These are phyloP conservation scores for Zygotorulaspora florentina DNA, from an alignment of 805 yeast genomes.

Conservation along the genomic window DNA sequence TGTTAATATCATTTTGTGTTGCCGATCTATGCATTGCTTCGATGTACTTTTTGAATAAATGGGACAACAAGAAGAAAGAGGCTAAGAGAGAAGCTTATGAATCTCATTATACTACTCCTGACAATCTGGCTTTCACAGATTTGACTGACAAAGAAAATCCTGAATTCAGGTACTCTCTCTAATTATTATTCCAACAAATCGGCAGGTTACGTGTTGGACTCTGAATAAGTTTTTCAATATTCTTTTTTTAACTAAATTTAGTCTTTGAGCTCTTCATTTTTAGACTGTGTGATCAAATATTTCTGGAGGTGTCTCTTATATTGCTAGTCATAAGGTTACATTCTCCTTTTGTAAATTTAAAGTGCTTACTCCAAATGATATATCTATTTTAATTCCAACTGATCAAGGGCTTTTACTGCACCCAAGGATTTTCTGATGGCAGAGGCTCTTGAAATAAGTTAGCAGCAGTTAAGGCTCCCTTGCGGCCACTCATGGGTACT, in stretches of 20 bases:
- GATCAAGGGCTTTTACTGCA: no score
- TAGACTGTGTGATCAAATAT: no score
- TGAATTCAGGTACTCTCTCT: not conserved
- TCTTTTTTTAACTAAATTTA: not conserved
- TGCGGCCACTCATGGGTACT: no score
- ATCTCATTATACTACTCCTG: not conserved
- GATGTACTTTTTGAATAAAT: slow-evolving; percentile 4
- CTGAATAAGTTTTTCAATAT: not conserved
- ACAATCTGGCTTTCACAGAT: not conserved
- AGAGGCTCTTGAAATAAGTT: no score
- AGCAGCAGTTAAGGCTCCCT: no score
- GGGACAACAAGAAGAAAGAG: slow-evolving; percentile 7
- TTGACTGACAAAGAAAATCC: slow-evolving; percentile 1
- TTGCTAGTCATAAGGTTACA: no score
- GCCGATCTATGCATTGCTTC: not conserved
- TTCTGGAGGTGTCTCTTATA: not conserved
- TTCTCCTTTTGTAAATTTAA: no score
- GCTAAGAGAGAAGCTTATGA: not conserved
- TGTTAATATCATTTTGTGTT: slow-evolving; percentile 5
- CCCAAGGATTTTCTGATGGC: no score
- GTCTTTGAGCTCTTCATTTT: no score
- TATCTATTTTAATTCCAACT: no score
- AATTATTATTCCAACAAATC: not conserved
- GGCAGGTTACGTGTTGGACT: not conserved
- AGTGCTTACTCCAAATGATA: no score